Conservation (phyloP, 352 stramenopile genomes). For the Bremia lactucae region DNA sequence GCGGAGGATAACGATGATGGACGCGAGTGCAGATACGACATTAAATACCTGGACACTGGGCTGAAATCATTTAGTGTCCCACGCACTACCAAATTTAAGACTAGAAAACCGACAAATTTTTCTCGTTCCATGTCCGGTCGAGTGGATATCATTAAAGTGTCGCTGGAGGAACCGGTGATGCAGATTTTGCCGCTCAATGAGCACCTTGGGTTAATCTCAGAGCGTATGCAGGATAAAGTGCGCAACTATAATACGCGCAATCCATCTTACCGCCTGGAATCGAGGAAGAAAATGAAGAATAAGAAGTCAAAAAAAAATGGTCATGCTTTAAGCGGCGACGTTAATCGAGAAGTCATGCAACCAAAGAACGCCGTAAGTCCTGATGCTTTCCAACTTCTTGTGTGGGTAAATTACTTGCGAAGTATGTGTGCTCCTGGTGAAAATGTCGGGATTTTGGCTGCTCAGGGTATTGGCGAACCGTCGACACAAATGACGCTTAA, state of each 20-base stretch:
- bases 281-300: slow-evolving; percentile 47
- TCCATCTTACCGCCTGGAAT: slow-evolving; percentile 53
- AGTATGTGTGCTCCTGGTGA: slow-evolving; percentile 95
- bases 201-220: slow-evolving; percentile 80
- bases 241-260: slow-evolving; percentile 71
- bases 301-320: slow-evolving; percentile 74
- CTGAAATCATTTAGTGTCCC: slow-evolving; percentile 71
- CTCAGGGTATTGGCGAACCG: slow-evolving; percentile 98
- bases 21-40: slow-evolving; percentile 70
- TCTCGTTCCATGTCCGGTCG: slow-evolving; percentile 69
- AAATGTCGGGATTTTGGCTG: slow-evolving; percentile 96
- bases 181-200: slow-evolving; percentile 75
- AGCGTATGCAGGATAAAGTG: slow-evolving; percentile 78
- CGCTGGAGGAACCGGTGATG: slow-evolving; percentile 77
- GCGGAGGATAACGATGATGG: slow-evolving; percentile 52
- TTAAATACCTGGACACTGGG: slow-evolving; percentile 81
- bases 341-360: slow-evolving; percentile 68
- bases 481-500: slow-evolving; percentile 99
- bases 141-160: slow-evolving; percentile 70
- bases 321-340: slow-evolving; percentile 21
- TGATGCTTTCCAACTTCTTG: slow-evolving; percentile 86
- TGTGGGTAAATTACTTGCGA: slow-evolving; percentile 97
- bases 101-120: slow-evolving; percentile 45
- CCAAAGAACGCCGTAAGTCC: slow-evolving; percentile 63
- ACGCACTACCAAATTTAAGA: slow-evolving; percentile 69